Evolutionary conservation across 2,329 filamentous ascomycete genomes (phyloP).

Genomic region (Ophiosphaerella narmari): DNA sequence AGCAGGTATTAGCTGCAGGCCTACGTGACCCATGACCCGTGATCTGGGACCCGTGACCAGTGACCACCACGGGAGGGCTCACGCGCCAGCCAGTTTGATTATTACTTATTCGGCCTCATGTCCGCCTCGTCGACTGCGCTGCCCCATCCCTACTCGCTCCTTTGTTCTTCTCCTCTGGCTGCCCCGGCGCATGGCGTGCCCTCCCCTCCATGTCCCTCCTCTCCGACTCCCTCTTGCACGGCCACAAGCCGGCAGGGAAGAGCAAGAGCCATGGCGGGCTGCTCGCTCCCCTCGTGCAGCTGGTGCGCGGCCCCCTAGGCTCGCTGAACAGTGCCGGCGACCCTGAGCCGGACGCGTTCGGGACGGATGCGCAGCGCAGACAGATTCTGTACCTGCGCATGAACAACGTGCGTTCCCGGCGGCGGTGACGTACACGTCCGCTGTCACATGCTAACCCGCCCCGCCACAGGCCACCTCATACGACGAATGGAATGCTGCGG

Average conservation of each 20-base stretch:
- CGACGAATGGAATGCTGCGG: slow-evolving; percentile 75
- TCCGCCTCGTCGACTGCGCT: slow-evolving; percentile 2
- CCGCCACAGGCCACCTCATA: slow-evolving; percentile 65
- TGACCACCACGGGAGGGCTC: slow-evolving; percentile 2
- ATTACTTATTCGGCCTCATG: slow-evolving; percentile 10
- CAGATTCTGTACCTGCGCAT: slow-evolving; percentile 67
- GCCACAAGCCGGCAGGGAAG: slow-evolving; percentile 16
- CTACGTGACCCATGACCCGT: slow-evolving; percentile 10
- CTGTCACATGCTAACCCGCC: slow-evolving; percentile 34
- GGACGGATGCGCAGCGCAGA: slow-evolving; percentile 47
- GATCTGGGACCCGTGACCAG: slow-evolving; percentile 17
- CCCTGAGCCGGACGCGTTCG: slow-evolving; percentile 7
- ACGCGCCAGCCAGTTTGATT: slow-evolving; percentile 3
- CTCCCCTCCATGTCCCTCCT: slow-evolving; percentile 43
- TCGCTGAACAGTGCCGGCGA: slow-evolving; percentile 23
- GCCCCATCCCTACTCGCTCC: slow-evolving; percentile 3
- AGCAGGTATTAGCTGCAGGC: slow-evolving; percentile 12
- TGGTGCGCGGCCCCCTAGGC: slow-evolving; percentile 42
- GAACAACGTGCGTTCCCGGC: slow-evolving; percentile 61
- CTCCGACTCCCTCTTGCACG: slow-evolving; percentile 39
- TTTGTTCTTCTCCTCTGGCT: slow-evolving; percentile 15
- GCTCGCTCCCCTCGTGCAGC: slow-evolving; percentile 41
- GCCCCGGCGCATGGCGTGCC: slow-evolving; percentile 39
- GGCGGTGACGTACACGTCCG: slow-evolving; percentile 12
- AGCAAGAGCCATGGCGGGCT: slow-evolving; percentile 39